These are phyloP conservation scores for Geoglossum cookeanum DNA, from an alignment of 2,329 filamentous ascomycete species.

Conservation along the genomic window DNA sequence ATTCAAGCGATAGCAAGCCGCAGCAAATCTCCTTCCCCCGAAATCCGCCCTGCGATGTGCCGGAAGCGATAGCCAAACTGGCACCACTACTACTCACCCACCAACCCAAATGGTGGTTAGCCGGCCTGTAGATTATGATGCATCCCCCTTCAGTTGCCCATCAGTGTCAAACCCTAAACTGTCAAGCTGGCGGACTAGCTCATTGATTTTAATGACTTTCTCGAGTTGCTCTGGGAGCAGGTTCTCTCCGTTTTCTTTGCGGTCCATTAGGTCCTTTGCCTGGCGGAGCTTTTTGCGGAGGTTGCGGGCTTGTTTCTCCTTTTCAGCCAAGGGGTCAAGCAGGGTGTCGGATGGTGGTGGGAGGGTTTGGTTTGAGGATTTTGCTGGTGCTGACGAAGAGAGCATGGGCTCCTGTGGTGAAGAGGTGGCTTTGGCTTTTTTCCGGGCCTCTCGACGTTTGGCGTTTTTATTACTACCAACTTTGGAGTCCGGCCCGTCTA, in stretches of 20 bases:
- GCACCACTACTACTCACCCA: no score
- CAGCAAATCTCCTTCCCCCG: no score
- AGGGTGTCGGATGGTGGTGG: conserved; percentile 16
- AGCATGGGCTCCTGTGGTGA: conserved; percentile 6
- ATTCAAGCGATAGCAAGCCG: no score
- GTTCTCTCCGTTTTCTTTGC: conserved; percentile 71
- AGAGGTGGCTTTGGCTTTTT: conserved; percentile 33
- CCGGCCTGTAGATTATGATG: no score
- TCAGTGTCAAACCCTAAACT: conserved; percentile 67
- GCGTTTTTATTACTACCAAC: conserved; percentile 64
- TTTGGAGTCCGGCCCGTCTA: conserved; percentile 29
- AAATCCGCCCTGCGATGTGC: no score
- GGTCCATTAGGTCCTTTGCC: conserved; percentile 72
- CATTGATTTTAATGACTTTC: conserved; percentile 93
- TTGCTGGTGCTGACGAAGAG: conserved; percentile 8
- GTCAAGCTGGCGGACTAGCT: conserved; percentile 76
- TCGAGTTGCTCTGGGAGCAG: conserved; percentile 87
- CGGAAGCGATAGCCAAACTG: no score
- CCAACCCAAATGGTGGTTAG: no score
- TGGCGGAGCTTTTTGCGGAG: conserved; percentile 91
- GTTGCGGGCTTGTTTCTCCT: conserved; percentile 81
- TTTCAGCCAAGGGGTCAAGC: conserved; percentile 53
- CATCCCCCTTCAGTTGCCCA: conserved; percentile 37
- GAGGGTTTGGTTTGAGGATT: conserved; percentile 11
- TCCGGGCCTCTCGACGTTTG: conserved; percentile 51